These are phyloP conservation scores for Petrea volubilis DNA, from an alignment of 257 asterid species.

Conservation along the genomic window DNA sequence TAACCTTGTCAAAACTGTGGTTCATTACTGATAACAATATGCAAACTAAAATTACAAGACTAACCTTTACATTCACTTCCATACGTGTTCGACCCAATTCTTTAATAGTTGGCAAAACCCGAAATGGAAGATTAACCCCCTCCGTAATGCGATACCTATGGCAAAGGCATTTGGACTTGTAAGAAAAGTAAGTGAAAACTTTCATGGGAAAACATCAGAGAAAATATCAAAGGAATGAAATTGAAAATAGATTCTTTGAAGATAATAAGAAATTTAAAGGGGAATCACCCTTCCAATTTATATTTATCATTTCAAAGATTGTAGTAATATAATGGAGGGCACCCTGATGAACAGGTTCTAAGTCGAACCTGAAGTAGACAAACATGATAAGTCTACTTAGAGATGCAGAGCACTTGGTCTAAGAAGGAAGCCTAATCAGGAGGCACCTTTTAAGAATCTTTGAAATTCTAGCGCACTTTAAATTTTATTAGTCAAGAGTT, in stretches of 20 bases:
- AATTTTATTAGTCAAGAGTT: neutral
- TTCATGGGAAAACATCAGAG: conserved; percentile 8
- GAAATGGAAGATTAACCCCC: conserved; percentile 99
- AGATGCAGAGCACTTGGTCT: neutral
- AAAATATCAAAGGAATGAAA: neutral
- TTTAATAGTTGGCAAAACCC: conserved; percentile 97
- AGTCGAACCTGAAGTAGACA: neutral
- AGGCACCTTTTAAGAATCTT: neutral
- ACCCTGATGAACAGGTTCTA: neutral
- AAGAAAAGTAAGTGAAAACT: conserved; percentile 20
- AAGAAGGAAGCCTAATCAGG: neutral
- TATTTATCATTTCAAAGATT: conserved; percentile 9
- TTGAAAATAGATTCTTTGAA: neutral
- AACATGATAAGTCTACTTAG: neutral
- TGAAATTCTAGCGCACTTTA: neutral
- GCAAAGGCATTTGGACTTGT: conserved; percentile 26
- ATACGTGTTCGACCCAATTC: conserved; percentile 98
- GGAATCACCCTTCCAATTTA: conserved; percentile 6
- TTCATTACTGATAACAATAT: neutral
- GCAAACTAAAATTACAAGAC: conserved; percentile 30
- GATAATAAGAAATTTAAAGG: neutral
- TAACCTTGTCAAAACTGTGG: neutral
- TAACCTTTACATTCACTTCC: conserved; percentile 99
- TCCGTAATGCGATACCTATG: conserved; percentile 94
- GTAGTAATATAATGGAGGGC: neutral